Evolutionary conservation across 148 eudicot species (phyloP).

Genomic region (Fagopyrum tataricum): DNA sequence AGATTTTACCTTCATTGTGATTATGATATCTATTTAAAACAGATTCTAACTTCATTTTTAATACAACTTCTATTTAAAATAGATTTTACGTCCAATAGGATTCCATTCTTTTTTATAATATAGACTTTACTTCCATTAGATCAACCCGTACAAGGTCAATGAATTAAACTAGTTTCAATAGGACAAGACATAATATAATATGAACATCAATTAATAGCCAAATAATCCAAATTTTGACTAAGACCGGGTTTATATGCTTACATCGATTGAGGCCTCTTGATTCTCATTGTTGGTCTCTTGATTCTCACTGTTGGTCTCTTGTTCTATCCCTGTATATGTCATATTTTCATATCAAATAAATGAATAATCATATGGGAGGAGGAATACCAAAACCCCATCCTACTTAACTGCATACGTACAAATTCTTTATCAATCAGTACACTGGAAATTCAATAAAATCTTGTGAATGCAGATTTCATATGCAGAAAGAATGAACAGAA

Average conservation of each 20-base stretch:
- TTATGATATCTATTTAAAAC: too few relatives aligned
- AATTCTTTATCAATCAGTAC: background rate
- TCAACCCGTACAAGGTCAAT: too few relatives aligned
- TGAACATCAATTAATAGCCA: background rate
- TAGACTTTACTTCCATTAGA: too few relatives aligned
- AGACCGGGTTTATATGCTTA: slow-evolving; percentile 22
- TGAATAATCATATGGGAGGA: background rate
- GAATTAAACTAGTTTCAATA: background rate
- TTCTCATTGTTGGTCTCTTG: slow-evolving; percentile 16
- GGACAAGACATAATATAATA: background rate
- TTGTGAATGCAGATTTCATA: background rate
- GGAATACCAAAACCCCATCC: background rate
- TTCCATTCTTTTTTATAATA: too few relatives aligned
- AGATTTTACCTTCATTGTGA: too few relatives aligned
- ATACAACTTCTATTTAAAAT: too few relatives aligned
- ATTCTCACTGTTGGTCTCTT: slow-evolving; percentile 18
- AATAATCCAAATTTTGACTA: background rate
- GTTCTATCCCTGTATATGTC: slow-evolving; percentile 23
- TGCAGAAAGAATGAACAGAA: background rate
- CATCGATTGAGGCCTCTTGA: slow-evolving; percentile 24
- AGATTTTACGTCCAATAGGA: too few relatives aligned
- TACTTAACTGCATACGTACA: slow-evolving; percentile 2
- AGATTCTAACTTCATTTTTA: too few relatives aligned
- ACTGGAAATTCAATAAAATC: background rate
- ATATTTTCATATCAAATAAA: slow-evolving; percentile 16